phyloP scores from a whole-genome alignment of 345 rosid species.

The Citrus mangshanensis region DNA sequence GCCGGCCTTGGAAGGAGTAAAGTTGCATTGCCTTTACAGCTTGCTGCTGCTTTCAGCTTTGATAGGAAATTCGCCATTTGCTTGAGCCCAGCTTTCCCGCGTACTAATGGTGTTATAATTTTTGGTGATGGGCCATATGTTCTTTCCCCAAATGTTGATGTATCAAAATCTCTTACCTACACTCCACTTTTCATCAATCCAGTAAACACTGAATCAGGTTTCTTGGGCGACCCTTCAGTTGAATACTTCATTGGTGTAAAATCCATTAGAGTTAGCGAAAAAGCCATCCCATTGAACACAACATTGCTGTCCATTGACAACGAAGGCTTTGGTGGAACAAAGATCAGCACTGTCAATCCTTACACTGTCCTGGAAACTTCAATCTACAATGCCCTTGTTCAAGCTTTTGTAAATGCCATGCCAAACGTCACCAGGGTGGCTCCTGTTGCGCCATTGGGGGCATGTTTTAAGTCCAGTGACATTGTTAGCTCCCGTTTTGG shows the following conservation, averaged over 20 bases:
- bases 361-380: constrained; percentile 26
- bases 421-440: not conserved
- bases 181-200: constrained; percentile 34
- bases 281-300: constrained; percentile 18
- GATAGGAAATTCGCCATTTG: constrained; percentile 27
- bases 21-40: constrained; percentile 8
- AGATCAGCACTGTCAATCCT: constrained; percentile 25
- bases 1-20: constrained; percentile 20
- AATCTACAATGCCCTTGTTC: constrained; percentile 23
- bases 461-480: constrained; percentile 11
- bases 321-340: constrained; percentile 31
- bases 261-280: constrained; percentile 21
- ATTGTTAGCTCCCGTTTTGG: constrained; percentile 9
- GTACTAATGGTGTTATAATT: constrained; percentile 20
- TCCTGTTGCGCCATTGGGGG: constrained; percentile 13
- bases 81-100: constrained; percentile 14
- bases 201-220: constrained; percentile 12
- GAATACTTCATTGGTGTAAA: constrained; percentile 31
- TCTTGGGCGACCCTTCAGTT: constrained; percentile 15
- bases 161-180: constrained; percentile 23
- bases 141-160: constrained; percentile 21
- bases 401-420: constrained; percentile 12
- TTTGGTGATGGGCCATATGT: constrained; percentile 32
- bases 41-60: constrained; percentile 23
- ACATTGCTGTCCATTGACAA: constrained; percentile 24